A percentile compares a stretch with the other conserved stretches of the same genome.
Evolutionary conservation across 106 monocot genomes (phyloP).

Genomic region (Allium cepa): DNA sequence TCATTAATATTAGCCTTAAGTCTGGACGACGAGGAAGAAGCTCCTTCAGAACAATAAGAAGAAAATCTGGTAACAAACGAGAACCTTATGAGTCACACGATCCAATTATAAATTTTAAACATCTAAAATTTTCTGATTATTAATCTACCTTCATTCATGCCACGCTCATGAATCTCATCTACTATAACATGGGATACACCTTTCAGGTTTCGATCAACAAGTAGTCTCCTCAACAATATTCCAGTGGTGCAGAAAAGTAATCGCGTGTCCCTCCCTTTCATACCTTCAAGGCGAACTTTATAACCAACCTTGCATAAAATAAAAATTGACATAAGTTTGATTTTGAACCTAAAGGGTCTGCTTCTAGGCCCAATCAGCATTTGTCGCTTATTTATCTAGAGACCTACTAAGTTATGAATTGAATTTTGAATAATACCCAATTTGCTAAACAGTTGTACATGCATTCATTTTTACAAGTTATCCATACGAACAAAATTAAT

Average conservation of each 20-base stretch:
- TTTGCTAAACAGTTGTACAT: no score
- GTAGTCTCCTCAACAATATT: constrained; percentile 73
- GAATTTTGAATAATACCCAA: no score
- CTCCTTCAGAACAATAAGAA: constrained; percentile 94
- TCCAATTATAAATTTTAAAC: no score
- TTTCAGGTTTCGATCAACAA: constrained; percentile 87
- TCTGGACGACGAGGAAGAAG: constrained; percentile 92
- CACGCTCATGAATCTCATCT: constrained; percentile 99
- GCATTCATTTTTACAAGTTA: no score
- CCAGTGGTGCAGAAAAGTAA: constrained; percentile 98
- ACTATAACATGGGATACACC: constrained; percentile 98
- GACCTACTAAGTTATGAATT: no score
- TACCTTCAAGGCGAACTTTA: constrained; percentile 94
- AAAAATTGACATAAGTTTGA: no score
- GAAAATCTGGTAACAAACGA: constrained; percentile 64
- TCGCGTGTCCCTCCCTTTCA: constrained; percentile 86
- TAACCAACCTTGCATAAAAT: constrained; percentile 66
- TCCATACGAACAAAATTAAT: no score
- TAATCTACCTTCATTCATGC: constrained; percentile 97
- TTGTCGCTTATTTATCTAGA: no score
- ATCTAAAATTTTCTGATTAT: no score
- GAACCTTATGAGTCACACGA: no score
- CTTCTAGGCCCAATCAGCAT: no score
- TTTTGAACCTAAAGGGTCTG: no score
- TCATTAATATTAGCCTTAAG: constrained; percentile 87